Evolutionary conservation across 1,139 yeast genomes (phyloP).

Genomic region (Maudiozyma humilis): DNA sequence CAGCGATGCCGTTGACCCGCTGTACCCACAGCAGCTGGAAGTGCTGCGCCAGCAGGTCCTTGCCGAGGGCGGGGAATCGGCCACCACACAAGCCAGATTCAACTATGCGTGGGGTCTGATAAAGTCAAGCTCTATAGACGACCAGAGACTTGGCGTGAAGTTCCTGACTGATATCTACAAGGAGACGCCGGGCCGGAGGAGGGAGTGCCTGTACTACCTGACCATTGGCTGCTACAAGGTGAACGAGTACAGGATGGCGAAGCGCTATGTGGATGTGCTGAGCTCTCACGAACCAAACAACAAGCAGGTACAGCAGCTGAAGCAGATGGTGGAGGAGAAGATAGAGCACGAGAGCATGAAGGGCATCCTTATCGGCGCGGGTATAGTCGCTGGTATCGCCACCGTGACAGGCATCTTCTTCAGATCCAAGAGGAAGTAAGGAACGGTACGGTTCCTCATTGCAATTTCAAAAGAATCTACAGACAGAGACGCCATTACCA

Average conservation of each 20-base stretch:
- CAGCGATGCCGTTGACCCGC: slow-evolving; percentile 41
- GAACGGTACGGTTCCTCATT: neutral
- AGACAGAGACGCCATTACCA: too few species aligned
- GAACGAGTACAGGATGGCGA: slow-evolving; percentile 80
- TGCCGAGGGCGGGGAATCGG: slow-evolving; percentile 65
- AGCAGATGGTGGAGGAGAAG: slow-evolving; percentile 72
- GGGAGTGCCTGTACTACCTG: slow-evolving; percentile 84
- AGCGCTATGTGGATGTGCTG: slow-evolving; percentile 74
- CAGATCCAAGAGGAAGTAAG: slow-evolving; percentile 27
- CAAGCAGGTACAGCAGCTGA: slow-evolving; percentile 62
- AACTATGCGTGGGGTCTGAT: slow-evolving; percentile 95
- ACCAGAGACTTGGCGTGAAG: slow-evolving; percentile 73
- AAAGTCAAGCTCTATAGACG: slow-evolving; percentile 51
- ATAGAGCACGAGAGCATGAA: slow-evolving; percentile 77
- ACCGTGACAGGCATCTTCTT: slow-evolving; percentile 57
- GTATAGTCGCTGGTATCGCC: slow-evolving; percentile 75
- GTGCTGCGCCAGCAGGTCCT: slow-evolving; percentile 71
- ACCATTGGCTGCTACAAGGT: slow-evolving; percentile 82
- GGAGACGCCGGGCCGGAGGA: slow-evolving; percentile 71
- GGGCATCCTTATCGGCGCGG: slow-evolving; percentile 82
- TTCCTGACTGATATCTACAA: slow-evolving; percentile 67
- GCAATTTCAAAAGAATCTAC: too few species aligned
- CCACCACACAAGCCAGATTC: slow-evolving; percentile 76
- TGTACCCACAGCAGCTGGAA: slow-evolving; percentile 65
- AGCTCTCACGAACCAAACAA: slow-evolving; percentile 77